Evolutionary conservation across 2,329 filamentous ascomycete genomes (phyloP), one percentile per base, ranked within the genome.

Genomic region (Trichoderma arundinaceum): DNA sequence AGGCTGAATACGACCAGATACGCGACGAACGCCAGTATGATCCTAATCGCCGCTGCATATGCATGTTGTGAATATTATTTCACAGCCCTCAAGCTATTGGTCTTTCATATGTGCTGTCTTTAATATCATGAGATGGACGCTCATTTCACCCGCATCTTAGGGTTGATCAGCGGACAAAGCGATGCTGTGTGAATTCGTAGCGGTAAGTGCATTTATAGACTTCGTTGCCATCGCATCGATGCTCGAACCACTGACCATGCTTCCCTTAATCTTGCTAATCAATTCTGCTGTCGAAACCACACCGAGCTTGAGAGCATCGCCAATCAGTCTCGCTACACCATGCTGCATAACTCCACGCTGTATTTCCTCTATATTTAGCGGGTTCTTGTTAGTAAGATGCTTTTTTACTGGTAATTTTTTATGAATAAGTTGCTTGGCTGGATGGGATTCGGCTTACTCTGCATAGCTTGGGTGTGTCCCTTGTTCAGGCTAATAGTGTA

Each of bases 211-310:
- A 13, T 56, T 61, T 2, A 52, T 39, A 19, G 57, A 66, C 53
- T 61, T 60, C 6, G 43, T 57, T 6, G 43, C 49, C 39, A 54
- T 57, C 13, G 57, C 56, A 2, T 67, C 62, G 10, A 64, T 12
- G 22, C 51, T 66, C 8, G 66, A 67, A 32, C 62, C 66, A 5
- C 54, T 64, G 4, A 67, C 46, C 0, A 64, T 61, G 10, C 44
- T 54, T 17, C 38, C 54, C 9, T 61, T 64, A n/a, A 66, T 44
- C 53, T 61, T 53, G 35, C 56, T 58, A 15, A 67, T 43, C 9
- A 67, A n/a, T 32, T 60, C 62, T n/a, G 62, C 66, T 9, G 64
- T 57, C n/a, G 62, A 59, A 22, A 67, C 64, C 15, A 67, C 46
- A 22, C 62, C 54, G 4, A 66, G 39, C n/a, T 64, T 65, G 28